Evolutionary conservation across 305 asterid species (phyloP), one percentile per base, ranked within the genome.

Genomic region (Coffea humblotiana): DNA sequence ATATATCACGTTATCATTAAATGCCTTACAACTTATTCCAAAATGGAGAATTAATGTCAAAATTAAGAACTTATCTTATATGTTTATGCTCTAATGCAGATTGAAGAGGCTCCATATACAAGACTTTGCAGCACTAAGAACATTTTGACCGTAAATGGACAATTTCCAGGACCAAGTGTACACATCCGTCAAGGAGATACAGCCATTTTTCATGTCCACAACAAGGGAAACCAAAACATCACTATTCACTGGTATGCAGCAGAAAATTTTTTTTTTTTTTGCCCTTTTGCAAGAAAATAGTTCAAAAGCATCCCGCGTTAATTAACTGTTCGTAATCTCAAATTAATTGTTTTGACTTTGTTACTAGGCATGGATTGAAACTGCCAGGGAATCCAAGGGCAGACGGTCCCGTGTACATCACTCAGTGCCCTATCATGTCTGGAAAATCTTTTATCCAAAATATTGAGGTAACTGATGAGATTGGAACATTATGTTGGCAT

Each of bases 401-500:
- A 0, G 98, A 93, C 58, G 97, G 95, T 27, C 95, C 97, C 0
- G 95, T 87, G 63, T 91, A 82, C 63, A 81, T 93, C n/a, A 91
- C 98, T 0, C 95, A 93, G 3, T 93, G 98, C 70, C 97, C 98
- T 1, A 92, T 93, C 37, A 84, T 32, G 78, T 93, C 97, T 8
- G 98, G 97, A 18, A 27, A 68, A 0, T 86, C 16, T 47, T 93
- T 90, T 48, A 89, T 75, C 52, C 94, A 93, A 75, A 86, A n/a
- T 76, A 85, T 93, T 1, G 81, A 84, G 3, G 74, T 91, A 13
- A 90, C 98, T 0, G 91, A 87, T 0, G 98, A 93, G 80, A 80
- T 86, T 10, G 98, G 98, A 27, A 93, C 95, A 0, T 6, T 93
- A 43, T 93, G 97, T 96, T 93, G 96, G 95, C 96, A 93, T 47